phyloP scores from a whole-genome alignment of 1,284 basidiomycete genomes.

The Melampsora americana region DNA sequence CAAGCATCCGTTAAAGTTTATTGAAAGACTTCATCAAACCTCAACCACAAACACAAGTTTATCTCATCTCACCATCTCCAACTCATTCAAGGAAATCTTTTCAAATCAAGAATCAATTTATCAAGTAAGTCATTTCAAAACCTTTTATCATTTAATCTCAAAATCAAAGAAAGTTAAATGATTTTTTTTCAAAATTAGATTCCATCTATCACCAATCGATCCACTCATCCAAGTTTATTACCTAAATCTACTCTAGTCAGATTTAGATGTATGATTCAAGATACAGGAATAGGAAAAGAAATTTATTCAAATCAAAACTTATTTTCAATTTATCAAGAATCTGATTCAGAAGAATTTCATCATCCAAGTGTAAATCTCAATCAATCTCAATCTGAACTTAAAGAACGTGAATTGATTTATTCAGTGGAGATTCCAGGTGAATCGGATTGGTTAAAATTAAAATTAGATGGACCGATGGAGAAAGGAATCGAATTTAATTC shows the following conservation, averaged over 20 bases:
- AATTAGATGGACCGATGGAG: conserved; percentile 31
- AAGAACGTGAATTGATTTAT: conserved; percentile 40
- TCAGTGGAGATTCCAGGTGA: conserved; percentile 40
- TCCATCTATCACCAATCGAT: conserved; percentile 32
- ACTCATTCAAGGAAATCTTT: conserved; percentile 22
- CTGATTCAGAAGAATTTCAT: not conserved
- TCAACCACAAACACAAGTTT: not conserved
- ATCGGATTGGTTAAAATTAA: conserved; percentile 24
- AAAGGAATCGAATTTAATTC: conserved; percentile 19
- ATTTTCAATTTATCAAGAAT: conserved; percentile 33
- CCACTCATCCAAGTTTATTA: conserved; percentile 11
- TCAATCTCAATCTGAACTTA: not conserved
- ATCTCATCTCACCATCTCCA: conserved; percentile 2
- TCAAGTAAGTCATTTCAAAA: conserved; percentile 7
- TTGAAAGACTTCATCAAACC: not conserved
- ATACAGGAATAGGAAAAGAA: conserved; percentile 24
- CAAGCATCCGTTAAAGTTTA: not conserved
- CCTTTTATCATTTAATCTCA: too few relatives aligned
- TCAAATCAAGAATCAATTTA: conserved; percentile 20
- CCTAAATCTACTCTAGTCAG: conserved; percentile 19
- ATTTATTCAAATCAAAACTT: conserved; percentile 19
- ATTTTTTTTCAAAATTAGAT: conserved; percentile 3
- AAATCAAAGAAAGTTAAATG: not conserved
- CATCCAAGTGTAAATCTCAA: not conserved
- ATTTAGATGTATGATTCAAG: conserved; percentile 43